Evolutionary conservation across 352 stramenopile species (phyloP).

Genomic region (Globisporangium heterothallicum): DNA sequence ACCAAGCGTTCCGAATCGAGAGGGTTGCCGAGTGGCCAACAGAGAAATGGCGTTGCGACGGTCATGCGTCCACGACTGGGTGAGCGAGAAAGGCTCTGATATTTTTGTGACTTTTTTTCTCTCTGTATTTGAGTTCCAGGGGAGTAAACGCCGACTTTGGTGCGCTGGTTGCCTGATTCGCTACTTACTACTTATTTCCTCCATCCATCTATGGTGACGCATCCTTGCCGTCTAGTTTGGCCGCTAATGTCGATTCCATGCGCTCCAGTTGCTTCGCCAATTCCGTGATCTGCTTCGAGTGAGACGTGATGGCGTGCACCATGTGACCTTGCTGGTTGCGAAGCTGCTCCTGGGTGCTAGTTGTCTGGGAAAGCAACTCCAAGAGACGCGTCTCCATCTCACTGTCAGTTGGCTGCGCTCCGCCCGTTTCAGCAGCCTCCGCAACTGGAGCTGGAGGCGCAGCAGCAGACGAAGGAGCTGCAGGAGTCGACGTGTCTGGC

Average conservation of each 20-base stretch:
- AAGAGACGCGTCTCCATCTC: conserved; percentile 46
- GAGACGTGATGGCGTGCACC: conserved; percentile 40
- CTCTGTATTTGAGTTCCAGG: too few relatives aligned
- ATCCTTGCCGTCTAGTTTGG: conserved; percentile 25
- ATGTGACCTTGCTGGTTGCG: conserved; percentile 53
- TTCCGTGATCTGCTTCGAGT: conserved; percentile 51
- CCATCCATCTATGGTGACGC: not conserved
- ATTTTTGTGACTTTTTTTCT: too few relatives aligned
- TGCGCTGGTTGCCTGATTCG: not conserved
- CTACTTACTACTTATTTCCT: not conserved
- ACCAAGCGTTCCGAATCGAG: too few relatives aligned
- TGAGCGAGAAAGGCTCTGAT: too few relatives aligned
- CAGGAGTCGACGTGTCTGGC: not conserved
- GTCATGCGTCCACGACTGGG: too few relatives aligned
- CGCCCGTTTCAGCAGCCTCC: not conserved
- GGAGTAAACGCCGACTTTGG: too few relatives aligned
- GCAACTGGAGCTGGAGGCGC: not conserved
- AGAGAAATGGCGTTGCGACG: too few relatives aligned
- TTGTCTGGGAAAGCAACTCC: conserved; percentile 49
- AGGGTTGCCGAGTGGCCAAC: too few relatives aligned
- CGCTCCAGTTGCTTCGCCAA: conserved; percentile 49
- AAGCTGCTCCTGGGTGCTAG: conserved; percentile 47
- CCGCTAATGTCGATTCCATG: conserved; percentile 44
- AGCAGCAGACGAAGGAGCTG: not conserved
- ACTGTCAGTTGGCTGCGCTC: conserved; percentile 13